Evolutionary conservation across 139 green algal species (phyloP).

Genomic region (Edaphochlamys debaryana): DNA sequence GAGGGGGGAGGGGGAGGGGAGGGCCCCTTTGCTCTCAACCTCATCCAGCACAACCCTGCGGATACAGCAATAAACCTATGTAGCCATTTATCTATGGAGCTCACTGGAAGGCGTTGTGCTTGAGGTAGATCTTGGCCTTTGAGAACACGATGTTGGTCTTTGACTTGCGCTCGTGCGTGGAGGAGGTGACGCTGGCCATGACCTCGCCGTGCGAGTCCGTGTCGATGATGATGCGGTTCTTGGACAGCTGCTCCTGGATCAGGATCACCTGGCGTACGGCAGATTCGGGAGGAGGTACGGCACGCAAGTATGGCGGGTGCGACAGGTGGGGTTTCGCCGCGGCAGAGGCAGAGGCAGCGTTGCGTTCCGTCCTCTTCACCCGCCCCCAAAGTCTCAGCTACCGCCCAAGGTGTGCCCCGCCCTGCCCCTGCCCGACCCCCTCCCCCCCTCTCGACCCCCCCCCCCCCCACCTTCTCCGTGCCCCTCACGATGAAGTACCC

Average conservation of each 20-base stretch:
- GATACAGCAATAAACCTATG: too few relatives aligned
- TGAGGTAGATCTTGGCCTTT: conserved; percentile 88
- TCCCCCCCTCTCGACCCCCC: neutral
- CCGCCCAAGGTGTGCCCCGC: too few relatives aligned
- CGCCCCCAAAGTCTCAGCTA: neutral
- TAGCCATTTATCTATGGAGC: too few relatives aligned
- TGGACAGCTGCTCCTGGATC: conserved; percentile 99
- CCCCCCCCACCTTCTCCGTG: conserved; percentile 64
- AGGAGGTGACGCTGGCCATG: conserved; percentile 86
- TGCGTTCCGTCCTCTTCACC: too few relatives aligned
- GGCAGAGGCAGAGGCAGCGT: too few relatives aligned
- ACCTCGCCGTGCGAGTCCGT: conserved; percentile 73
- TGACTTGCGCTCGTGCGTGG: conserved; percentile 97
- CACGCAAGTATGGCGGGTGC: neutral
- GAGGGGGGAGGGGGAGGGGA: too few relatives aligned
- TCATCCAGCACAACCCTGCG: too few relatives aligned
- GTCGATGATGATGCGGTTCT: conserved; percentile 99
- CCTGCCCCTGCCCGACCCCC: neutral
- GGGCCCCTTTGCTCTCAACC: too few relatives aligned
- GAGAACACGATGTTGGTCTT: conserved; percentile 96
- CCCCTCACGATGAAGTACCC: conserved; percentile 97
- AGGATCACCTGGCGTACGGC: conserved; percentile 92
- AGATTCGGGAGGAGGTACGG: neutral
- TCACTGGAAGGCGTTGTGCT: conserved; percentile 95
- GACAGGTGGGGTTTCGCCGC: too few relatives aligned